Percentiles rank a stretch among this genome's conserved stretches.
Conservation (phyloP, 441 rosid genomes). For the Populus trichocarpa region DNA sequence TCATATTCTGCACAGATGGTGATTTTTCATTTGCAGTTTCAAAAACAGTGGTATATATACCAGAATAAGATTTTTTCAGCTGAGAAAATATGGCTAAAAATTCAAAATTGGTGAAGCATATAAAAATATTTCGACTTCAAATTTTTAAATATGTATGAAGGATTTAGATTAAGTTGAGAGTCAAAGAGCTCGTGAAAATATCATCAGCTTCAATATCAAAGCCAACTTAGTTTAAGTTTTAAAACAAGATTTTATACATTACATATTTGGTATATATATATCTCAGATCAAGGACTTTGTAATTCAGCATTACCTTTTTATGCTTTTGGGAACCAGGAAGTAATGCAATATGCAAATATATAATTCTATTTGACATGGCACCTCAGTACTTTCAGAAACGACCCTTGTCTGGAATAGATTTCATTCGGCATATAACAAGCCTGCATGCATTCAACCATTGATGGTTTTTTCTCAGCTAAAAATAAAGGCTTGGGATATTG, state of each 20-base stretch:
- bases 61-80: not conserved
- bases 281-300: not conserved
- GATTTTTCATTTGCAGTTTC: not conserved
- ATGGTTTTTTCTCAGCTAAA: not conserved
- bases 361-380: not conserved
- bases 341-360: not conserved
- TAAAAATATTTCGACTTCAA: not conserved
- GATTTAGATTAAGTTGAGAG: not conserved
- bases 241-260: not conserved
- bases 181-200: not conserved
- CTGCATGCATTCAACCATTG: not conserved
- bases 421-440: not conserved
- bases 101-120: not conserved
- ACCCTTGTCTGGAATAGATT: not conserved
- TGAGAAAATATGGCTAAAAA: not conserved
- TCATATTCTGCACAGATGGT: not conserved
- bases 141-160: not conserved
- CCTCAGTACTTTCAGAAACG: no score
- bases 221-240: not conserved
- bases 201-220: not conserved
- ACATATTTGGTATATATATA: not conserved
- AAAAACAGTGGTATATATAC: not conserved
- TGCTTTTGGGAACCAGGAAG: no score
- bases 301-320: not conserved
- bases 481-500: not conserved